Conservation (phyloP, 805 yeast species). For the Lipomyces lipofer region DNA sequence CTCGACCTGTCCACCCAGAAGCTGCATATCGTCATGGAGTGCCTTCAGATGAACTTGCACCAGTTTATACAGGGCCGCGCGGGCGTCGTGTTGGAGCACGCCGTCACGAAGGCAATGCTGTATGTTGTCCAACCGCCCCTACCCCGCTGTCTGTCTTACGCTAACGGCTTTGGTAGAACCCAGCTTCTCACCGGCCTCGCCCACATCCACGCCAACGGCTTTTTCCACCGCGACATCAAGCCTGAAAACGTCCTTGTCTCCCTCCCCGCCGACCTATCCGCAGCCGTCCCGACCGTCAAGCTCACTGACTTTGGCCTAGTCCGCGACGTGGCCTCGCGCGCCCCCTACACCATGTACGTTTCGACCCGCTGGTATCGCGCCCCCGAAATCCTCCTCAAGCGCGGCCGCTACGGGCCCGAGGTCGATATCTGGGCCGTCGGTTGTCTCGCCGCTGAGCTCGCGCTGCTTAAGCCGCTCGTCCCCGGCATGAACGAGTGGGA, state of each 20-base stretch:
- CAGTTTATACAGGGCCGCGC: conserved; percentile 42
- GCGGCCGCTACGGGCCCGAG: conserved; percentile 66
- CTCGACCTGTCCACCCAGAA: conserved; percentile 60
- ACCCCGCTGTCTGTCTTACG: conserved; percentile 36
- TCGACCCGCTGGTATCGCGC: conserved; percentile 97
- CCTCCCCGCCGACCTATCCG: neutral
- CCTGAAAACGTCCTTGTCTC: conserved; percentile 86
- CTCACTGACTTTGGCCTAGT: conserved; percentile 96
- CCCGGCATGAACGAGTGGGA: conserved; percentile 81
- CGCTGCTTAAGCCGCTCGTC: conserved; percentile 73
- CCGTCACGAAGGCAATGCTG: conserved; percentile 10
- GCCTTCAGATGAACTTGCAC: conserved; percentile 77
- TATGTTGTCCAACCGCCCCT: neutral
- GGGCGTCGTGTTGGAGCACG: conserved; percentile 1
- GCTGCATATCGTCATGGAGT: conserved; percentile 84
- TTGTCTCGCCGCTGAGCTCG: conserved; percentile 82
- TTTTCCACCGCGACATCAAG: conserved; percentile 86
- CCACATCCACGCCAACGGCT: conserved; percentile 72
- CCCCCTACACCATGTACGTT: conserved; percentile 76
- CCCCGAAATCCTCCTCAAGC: conserved; percentile 67
- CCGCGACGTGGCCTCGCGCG: conserved; percentile 62
- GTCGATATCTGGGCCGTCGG: conserved; percentile 95
- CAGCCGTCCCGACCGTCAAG: conserved; percentile 64
- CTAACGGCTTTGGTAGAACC: conserved; percentile 41
- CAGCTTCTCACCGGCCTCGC: conserved; percentile 76